phyloP scores from a whole-genome alignment of 2,329 filamentous ascomycete species.

The Aspergillus glaucus region DNA sequence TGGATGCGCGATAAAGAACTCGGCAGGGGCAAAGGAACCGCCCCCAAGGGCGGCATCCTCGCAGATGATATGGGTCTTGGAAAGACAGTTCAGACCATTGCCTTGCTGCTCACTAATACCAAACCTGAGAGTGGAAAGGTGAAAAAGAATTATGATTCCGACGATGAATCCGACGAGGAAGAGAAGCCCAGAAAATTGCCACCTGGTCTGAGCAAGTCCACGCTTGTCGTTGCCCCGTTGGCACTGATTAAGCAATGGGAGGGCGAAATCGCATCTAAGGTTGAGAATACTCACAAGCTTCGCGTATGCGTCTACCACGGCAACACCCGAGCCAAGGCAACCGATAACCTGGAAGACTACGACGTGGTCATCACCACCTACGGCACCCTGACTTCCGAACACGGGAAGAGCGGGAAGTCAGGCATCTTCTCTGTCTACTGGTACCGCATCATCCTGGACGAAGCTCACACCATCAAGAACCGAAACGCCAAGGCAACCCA shows the following conservation, averaged over 20 bases:
- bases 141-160: conserved; percentile 46
- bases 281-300: conserved; percentile 62
- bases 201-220: conserved; percentile 65
- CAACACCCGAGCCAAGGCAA: conserved; percentile 71
- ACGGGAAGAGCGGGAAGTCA: conserved; percentile 62
- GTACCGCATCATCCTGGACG: conserved; percentile 93
- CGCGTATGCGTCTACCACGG: conserved; percentile 89
- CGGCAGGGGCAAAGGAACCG: conserved; percentile 66
- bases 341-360: conserved; percentile 70
- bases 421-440: conserved; percentile 89
- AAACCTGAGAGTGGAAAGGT: conserved; percentile 46
- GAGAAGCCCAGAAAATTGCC: conserved; percentile 51
- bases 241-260: conserved; percentile 98
- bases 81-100: conserved; percentile 91
- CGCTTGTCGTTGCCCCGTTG: conserved; percentile 84
- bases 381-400: conserved; percentile 88
- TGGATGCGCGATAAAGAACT: conserved; percentile 96
- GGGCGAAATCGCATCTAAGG: conserved; percentile 78
- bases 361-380: conserved; percentile 98
- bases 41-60: conserved; percentile 88
- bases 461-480: conserved; percentile 98
- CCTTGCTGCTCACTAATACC: conserved; percentile 76
- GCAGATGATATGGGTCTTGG: conserved; percentile 95
- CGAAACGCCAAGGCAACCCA: conserved; percentile 92
- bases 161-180: conserved; percentile 38